These are phyloP conservation scores for Chamaenerion angustifolium DNA, from an alignment of 345 rosid species.

Conservation along the genomic window DNA sequence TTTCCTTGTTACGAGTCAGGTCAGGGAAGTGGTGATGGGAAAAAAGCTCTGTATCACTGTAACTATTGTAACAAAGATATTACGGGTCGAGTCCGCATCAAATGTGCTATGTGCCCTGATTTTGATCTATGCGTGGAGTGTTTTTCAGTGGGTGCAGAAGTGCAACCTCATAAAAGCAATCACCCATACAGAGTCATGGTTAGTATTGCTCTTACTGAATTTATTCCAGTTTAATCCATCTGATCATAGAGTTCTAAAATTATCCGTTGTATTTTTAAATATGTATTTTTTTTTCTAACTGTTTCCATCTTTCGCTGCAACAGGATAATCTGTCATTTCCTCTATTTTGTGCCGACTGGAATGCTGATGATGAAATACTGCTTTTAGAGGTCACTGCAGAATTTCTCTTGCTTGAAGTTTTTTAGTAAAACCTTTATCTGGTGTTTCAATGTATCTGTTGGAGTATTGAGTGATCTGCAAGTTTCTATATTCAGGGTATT, in stretches of 20 bases:
- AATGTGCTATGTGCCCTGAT: slow-evolving; percentile 90
- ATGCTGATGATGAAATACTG: slow-evolving; percentile 94
- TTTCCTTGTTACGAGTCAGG: slow-evolving; percentile 27
- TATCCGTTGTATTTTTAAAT: no score
- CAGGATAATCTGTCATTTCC: slow-evolving; percentile 88
- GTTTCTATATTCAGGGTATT: slow-evolving; percentile 48
- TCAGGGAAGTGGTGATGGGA: slow-evolving; percentile 70
- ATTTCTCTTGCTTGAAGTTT: neutral
- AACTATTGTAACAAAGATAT: slow-evolving; percentile 96
- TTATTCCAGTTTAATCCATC: neutral
- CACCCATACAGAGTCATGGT: slow-evolving; percentile 96
- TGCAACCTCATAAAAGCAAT: slow-evolving; percentile 72
- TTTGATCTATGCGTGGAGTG: slow-evolving; percentile 95
- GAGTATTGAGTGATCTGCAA: neutral
- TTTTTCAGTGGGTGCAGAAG: slow-evolving; percentile 90
- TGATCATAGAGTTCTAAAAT: neutral
- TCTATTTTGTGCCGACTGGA: slow-evolving; percentile 89
- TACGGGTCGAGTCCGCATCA: slow-evolving; percentile 78
- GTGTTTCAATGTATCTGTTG: neutral
- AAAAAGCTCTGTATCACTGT: slow-evolving; percentile 78
- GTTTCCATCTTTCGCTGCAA: neutral
- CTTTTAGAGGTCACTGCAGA: slow-evolving; percentile 62
- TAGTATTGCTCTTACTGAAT: slow-evolving; percentile 15
- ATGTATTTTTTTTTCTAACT: no score
- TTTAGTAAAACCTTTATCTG: neutral